Percentiles rank a stretch among this genome's conserved stretches.
phyloP scores from a whole-genome alignment of 2,329 filamentous ascomycete species.

The Alternaria sp. region DNA sequence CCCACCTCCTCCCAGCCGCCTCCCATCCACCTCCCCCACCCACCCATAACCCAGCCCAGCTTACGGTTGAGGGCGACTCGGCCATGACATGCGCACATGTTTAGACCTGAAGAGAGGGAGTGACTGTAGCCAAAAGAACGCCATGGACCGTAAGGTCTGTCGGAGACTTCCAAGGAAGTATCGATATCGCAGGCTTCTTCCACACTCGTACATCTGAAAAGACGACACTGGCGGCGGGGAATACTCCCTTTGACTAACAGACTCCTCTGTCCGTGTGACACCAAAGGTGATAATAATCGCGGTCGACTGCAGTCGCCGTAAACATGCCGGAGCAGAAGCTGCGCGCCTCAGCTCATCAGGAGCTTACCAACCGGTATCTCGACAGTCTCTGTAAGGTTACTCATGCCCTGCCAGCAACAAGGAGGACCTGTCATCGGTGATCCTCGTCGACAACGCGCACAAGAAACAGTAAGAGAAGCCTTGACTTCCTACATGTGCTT shows the following conservation, averaged over 20 bases:
- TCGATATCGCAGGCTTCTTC: conserved; percentile 27
- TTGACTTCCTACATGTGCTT: conserved; percentile 22
- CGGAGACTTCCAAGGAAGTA: conserved; percentile 15
- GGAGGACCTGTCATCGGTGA: background rate
- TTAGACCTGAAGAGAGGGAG: conserved; percentile 10
- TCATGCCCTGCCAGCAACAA: background rate
- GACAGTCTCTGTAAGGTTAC: background rate
- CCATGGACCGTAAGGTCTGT: conserved; percentile 31
- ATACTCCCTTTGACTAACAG: conserved; percentile 14
- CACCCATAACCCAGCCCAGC: background rate
- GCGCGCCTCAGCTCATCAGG: conserved; percentile 12
- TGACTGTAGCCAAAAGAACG: conserved; percentile 14
- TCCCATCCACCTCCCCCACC: background rate
- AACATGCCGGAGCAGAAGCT: conserved; percentile 8
- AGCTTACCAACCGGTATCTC: conserved; percentile 12
- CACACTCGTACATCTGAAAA: conserved; percentile 22
- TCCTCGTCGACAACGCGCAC: background rate
- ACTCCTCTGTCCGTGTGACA: background rate
- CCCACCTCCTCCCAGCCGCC: background rate
- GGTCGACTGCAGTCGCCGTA: conserved; percentile 1
- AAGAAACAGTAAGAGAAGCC: conserved; percentile 12
- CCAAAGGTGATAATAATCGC: conserved; percentile 1
- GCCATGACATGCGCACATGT: background rate
- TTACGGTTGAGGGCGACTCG: background rate
- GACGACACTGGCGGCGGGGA: conserved; percentile 21